These are phyloP conservation scores for Globisporangium yorkense DNA, from an alignment of 352 stramenopile genomes.

Conservation along the genomic window DNA sequence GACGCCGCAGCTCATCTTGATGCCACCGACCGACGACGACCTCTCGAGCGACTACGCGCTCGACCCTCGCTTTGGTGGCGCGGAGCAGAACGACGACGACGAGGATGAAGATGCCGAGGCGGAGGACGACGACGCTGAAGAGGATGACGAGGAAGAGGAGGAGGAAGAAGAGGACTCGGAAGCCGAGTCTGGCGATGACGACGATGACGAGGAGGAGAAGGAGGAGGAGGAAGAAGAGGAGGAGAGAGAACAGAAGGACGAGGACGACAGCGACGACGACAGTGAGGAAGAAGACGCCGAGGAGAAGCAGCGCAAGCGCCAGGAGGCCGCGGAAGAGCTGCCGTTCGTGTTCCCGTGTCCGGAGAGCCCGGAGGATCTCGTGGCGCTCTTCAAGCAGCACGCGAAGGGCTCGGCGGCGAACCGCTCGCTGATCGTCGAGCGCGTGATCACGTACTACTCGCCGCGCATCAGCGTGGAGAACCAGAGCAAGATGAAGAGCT, in stretches of 20 bases:
- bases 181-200: slow-evolving; percentile 67
- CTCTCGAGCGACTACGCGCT: slow-evolving; percentile 84
- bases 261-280: slow-evolving; percentile 73
- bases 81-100: slow-evolving; percentile 39
- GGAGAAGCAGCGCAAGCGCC: slow-evolving; percentile 36
- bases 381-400: slow-evolving; percentile 86
- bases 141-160: slow-evolving; percentile 35
- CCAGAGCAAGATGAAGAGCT: slow-evolving; percentile 94
- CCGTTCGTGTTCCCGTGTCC: slow-evolving; percentile 95
- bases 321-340: slow-evolving; percentile 70
- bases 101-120: slow-evolving; percentile 18
- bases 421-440: slow-evolving; percentile 87
- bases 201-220: slow-evolving; percentile 52
- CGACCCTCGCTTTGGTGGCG: slow-evolving; percentile 44
- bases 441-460: slow-evolving; percentile 92
- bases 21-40: slow-evolving; percentile 86
- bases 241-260: slow-evolving; percentile 34
- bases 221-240: slow-evolving; percentile 43
- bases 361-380: slow-evolving; percentile 87
- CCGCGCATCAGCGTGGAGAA: slow-evolving; percentile 93
- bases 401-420: slow-evolving; percentile 65
- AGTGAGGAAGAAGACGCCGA: slow-evolving; percentile 50
- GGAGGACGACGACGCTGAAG: slow-evolving; percentile 25
- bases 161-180: slow-evolving; percentile 37
- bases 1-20: slow-evolving; percentile 54